phyloP scores from a whole-genome alignment of 352 stramenopile genomes.

The Pythium scleroteichum region DNA sequence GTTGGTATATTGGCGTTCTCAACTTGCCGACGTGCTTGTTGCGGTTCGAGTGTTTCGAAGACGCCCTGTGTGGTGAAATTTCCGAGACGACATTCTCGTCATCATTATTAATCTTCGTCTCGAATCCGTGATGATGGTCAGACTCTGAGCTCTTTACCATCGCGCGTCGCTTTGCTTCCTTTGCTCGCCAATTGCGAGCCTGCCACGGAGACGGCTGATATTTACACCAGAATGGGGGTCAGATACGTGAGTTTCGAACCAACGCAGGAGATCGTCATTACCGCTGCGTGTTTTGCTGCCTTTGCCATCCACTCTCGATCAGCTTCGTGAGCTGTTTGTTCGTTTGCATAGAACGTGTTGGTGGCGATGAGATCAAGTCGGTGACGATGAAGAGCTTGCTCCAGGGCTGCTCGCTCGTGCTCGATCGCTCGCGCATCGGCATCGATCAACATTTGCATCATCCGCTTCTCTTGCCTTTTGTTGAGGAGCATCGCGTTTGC shows the following conservation, averaged over 20 bases:
- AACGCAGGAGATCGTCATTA: background rate
- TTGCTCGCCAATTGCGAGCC: slow-evolving; percentile 61
- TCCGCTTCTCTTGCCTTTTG: slow-evolving; percentile 62
- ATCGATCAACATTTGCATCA: slow-evolving; percentile 70
- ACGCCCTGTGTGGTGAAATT: too few species aligned
- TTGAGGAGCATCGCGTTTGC: slow-evolving; percentile 48
- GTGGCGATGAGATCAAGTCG: slow-evolving; percentile 50
- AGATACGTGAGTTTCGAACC: too few species aligned
- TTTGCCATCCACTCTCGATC: slow-evolving; percentile 29
- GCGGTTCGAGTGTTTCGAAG: too few species aligned
- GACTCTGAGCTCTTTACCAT: background rate
- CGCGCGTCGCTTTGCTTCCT: slow-evolving; percentile 22
- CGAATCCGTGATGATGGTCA: background rate
- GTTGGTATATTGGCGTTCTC: too few species aligned
- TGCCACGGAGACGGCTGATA: slow-evolving; percentile 67
- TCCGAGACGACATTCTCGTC: too few species aligned
- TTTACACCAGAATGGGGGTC: background rate
- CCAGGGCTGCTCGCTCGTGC: slow-evolving; percentile 55
- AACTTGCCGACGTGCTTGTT: too few species aligned
- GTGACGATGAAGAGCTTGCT: slow-evolving; percentile 58
- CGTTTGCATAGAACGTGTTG: slow-evolving; percentile 28
- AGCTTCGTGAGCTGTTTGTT: slow-evolving; percentile 13
- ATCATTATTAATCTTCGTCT: background rate
- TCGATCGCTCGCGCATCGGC: slow-evolving; percentile 66
- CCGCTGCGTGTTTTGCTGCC: slow-evolving; percentile 22